These are phyloP conservation scores for Candida insectalens DNA, from an alignment of 805 yeast species.

Conservation along the genomic window DNA sequence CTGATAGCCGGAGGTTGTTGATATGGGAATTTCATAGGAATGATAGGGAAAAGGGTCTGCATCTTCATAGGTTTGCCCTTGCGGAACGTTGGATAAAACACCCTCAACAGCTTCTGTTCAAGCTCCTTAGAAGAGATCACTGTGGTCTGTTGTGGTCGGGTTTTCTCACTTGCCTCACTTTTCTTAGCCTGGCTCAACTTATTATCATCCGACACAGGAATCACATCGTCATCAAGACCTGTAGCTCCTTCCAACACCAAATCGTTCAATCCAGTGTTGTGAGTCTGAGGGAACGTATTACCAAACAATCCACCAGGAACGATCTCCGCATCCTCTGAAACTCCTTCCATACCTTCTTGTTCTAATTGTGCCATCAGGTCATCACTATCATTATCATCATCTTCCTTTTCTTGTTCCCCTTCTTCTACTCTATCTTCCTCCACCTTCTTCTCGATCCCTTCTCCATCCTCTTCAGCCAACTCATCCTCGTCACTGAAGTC, in stretches of 20 bases:
- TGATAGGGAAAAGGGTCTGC: conserved; percentile 54
- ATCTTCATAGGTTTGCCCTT: conserved; percentile 47
- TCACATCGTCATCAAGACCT: conserved; percentile 13
- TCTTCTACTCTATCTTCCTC: conserved; percentile 9
- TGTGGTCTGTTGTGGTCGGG: conserved; percentile 6
- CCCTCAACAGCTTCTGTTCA: conserved; percentile 27
- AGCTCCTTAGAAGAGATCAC: conserved; percentile 18
- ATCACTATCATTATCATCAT: conserved; percentile 27
- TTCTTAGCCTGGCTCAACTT: conserved; percentile 21
- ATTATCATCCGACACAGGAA: no score
- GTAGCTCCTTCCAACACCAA: conserved; percentile 22
- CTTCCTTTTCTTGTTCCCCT: conserved; percentile 30
- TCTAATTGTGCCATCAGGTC: conserved; percentile 29
- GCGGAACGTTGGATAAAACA: conserved; percentile 56
- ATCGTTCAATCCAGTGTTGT: conserved; percentile 20
- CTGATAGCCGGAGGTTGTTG: conserved; percentile 38
- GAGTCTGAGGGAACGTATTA: conserved; percentile 21
- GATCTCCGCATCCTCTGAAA: conserved; percentile 21
- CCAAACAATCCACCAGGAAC: conserved; percentile 24
- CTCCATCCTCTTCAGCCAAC: conserved; percentile 54
- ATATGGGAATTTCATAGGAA: conserved; percentile 43
- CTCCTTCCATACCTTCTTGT: conserved; percentile 28
- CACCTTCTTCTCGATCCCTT: conserved; percentile 6
- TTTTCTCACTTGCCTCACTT: conserved; percentile 5
- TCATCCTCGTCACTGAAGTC: conserved; percentile 95